Conservation (phyloP, 202 grass and related monocot species). For the Thinopyrum obtusiflorum region DNA sequence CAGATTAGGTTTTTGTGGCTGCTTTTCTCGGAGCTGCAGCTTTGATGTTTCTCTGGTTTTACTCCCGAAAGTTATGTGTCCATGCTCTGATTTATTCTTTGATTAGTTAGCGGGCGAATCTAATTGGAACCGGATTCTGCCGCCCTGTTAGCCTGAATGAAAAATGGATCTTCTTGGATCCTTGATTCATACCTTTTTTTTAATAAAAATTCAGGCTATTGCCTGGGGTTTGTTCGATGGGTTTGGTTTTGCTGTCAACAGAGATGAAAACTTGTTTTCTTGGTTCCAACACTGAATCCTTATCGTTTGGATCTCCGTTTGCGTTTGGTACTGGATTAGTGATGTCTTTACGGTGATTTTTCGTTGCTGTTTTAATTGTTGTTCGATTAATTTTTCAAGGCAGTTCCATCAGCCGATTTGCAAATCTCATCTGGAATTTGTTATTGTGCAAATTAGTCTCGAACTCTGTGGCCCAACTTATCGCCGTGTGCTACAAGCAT, state of each 20-base stretch:
- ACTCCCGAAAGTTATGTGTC: neutral
- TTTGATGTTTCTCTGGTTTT: neutral
- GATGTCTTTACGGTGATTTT: neutral
- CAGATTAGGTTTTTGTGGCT: neutral
- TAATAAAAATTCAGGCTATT: neutral
- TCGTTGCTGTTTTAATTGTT: neutral
- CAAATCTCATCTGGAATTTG: neutral
- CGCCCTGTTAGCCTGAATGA: neutral
- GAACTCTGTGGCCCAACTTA: neutral
- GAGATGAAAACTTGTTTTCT: neutral
- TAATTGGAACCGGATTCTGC: neutral
- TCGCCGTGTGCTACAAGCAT: constrained; percentile 4
- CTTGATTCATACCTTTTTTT: neutral
- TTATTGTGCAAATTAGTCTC: neutral
- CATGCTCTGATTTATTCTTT: neutral
- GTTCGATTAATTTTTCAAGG: neutral
- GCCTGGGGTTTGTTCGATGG: neutral
- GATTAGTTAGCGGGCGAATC: neutral
- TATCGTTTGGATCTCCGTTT: constrained; percentile 16
- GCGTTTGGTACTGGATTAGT: neutral
- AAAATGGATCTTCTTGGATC: neutral
- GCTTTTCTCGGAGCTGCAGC: constrained; percentile 2
- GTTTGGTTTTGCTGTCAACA: neutral
- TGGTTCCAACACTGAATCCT: neutral
- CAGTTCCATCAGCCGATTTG: constrained; percentile 4